These are phyloP conservation scores for Spergularia azorica DNA, from an alignment of 179 eudicot genomes.

Conservation along the genomic window DNA sequence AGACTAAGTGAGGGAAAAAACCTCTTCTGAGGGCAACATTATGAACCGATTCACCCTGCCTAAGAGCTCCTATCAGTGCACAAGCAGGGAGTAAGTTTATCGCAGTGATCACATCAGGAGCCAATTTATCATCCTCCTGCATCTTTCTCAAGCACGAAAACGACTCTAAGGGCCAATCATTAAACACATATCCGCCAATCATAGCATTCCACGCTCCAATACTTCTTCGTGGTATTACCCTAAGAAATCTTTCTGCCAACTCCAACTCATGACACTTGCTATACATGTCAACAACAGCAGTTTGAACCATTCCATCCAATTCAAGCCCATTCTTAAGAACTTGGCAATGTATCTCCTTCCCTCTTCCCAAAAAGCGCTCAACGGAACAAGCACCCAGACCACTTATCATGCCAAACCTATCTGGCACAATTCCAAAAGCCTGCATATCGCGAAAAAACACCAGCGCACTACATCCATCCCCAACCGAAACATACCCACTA, in stretches of 20 bases:
- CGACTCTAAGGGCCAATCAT: constrained; percentile 39
- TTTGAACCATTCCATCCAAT: constrained; percentile 57
- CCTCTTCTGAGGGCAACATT: constrained; percentile 47
- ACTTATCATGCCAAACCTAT: constrained; percentile 56
- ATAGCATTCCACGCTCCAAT: constrained; percentile 68
- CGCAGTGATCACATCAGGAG: constrained; percentile 55
- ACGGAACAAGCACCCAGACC: constrained; percentile 59
- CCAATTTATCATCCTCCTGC: constrained; percentile 44
- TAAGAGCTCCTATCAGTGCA: constrained; percentile 47
- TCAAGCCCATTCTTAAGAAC: constrained; percentile 48
- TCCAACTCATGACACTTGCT: constrained; percentile 55
- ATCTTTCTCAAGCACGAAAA: constrained; percentile 58
- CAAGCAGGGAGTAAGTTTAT: constrained; percentile 69
- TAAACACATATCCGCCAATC: constrained; percentile 54
- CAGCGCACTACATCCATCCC: constrained; percentile 49
- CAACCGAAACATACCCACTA: constrained; percentile 57
- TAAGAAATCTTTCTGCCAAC: constrained; percentile 49
- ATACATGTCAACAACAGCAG: constrained; percentile 74
- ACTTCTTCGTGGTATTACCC: constrained; percentile 32
- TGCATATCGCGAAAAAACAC: constrained; percentile 48
- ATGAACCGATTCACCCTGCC: constrained; percentile 57
- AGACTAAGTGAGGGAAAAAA: constrained; percentile 47
- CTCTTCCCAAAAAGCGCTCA: constrained; percentile 36
- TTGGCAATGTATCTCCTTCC: constrained; percentile 65
- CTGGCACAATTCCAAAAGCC: constrained; percentile 38